A percentile compares a stretch with the other conserved stretches of the same genome.
phyloP scores from a whole-genome alignment of 164 flowering plant genomes.

The Paratinospora sagittata region DNA sequence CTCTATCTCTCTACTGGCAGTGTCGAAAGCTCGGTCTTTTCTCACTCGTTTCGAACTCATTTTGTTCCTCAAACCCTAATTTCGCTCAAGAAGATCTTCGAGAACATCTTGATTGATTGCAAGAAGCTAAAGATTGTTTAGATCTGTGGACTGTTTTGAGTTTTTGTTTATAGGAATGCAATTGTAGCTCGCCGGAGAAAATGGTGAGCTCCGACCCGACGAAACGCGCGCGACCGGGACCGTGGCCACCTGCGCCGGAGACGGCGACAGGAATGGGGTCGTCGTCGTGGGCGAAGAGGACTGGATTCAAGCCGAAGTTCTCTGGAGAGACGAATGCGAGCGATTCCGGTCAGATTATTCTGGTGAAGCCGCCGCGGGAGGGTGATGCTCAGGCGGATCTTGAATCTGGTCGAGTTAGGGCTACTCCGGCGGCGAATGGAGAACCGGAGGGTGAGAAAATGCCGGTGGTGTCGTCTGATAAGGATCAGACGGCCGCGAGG shows the following conservation, averaged over 20 bases:
- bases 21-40: no score
- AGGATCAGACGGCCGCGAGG: conserved; percentile 45
- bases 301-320: conserved; percentile 78
- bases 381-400: conserved; percentile 41
- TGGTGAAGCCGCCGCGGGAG: no score
- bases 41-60: no score
- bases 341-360: conserved; percentile 55
- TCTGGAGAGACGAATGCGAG: conserved; percentile 83
- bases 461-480: conserved; percentile 17
- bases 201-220: conserved; percentile 68
- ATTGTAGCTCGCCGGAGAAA: conserved; percentile 7
- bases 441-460: conserved; percentile 25
- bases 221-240: conserved; percentile 60
- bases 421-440: conserved; percentile 35
- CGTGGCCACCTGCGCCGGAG: conserved; percentile 47
- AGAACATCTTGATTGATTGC: neutral
- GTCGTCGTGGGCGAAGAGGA: conserved; percentile 80
- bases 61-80: neutral
- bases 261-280: conserved; percentile 32
- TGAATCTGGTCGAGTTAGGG: conserved; percentile 53
- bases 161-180: conserved; percentile 4
- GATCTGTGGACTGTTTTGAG: neutral
- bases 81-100: no score
- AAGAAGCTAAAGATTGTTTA: neutral
- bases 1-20: neutral